Evolutionary conservation across 441 rosid genomes (phyloP), one percentile per base, ranked within the genome.

Genomic region (Gossypium gossypioides): DNA sequence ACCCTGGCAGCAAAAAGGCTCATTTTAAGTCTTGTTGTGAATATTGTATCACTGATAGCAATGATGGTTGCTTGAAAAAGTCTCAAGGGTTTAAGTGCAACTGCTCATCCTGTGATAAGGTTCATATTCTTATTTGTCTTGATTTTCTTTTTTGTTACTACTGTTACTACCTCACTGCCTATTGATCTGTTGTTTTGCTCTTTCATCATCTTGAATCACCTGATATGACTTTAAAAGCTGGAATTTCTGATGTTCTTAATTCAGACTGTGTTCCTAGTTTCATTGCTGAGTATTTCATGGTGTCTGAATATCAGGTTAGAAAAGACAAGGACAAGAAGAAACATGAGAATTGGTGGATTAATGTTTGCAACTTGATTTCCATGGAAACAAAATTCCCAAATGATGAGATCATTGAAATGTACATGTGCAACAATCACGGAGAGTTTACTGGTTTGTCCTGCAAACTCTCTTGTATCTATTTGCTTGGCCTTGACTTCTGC

Each of bases 21-120:
- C 99, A 94, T 81, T 73, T 80, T 29, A 87, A 82, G 81, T 78
- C 83, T 55, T 84, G 86, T 63, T 90, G 97, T 69, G 84, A 85
- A 77, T 74, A 78, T 67, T 94, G 99, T 70, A 68, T 67, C 32
- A 77, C 69, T 48, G 72, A 51, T 72, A 68, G 59, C 44, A 77
- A 74, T 22, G 75, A 79, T 34, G 87, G 91, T 37, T 94, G 99
- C 85, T 46, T 55, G 27, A 78, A 81, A 76, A 94, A 85, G 80
- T 77, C 87, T 3, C 75, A 76, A 8, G 86, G 87, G 56, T 94
- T 88, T 80, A 83, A 71, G 76, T 92, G 97, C 68, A 76, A 79
- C 63, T 94, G 99, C 84, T 40, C 79, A 27, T 80, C 78, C 61
- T 94, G 97, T 76, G 61, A 69, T 72, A 74, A 77, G 96, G 96